These are phyloP conservation scores for Cubamyces sp. DNA, from an alignment of 768 basidiomycete genomes.

Conservation along the genomic window DNA sequence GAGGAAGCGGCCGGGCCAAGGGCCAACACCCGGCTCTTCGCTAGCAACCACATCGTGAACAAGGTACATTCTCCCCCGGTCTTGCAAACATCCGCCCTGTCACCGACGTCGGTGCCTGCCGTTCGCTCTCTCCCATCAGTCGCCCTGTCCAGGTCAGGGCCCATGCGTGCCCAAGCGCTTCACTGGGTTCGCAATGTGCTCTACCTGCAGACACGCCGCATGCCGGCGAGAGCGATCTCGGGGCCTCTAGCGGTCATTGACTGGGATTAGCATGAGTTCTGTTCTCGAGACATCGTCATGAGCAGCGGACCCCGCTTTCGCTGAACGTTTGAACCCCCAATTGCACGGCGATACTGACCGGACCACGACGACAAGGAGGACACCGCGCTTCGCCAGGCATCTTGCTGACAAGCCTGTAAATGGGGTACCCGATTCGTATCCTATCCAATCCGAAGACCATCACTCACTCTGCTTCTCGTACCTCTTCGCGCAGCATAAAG, in stretches of 20 bases:
- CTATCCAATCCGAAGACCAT: background rate
- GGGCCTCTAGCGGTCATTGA: constrained; percentile 9
- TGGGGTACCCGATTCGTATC: background rate
- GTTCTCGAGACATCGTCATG: too few species aligned
- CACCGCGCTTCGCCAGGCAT: constrained; percentile 4
- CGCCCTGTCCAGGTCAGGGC: background rate
- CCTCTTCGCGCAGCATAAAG: constrained; percentile 8
- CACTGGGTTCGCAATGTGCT: background rate
- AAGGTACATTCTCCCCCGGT: constrained; percentile 2
- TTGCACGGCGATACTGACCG: too few species aligned
- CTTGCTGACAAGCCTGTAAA: background rate
- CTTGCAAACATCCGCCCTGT: background rate
- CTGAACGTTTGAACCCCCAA: too few species aligned
- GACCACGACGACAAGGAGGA: too few species aligned
- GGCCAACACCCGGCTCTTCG: background rate
- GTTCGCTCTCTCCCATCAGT: background rate
- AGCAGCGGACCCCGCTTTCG: too few species aligned
- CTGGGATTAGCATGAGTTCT: background rate
- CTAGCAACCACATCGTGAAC: background rate
- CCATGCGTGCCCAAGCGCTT: background rate
- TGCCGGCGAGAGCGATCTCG: background rate
- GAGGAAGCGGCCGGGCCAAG: background rate
- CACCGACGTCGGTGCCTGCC: constrained; percentile 13
- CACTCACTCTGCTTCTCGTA: constrained; percentile 6
- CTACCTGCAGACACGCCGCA: background rate